A percentile compares a stretch with the other conserved stretches of the same genome.
Evolutionary conservation across 805 yeast genomes (phyloP).

Genomic region (Trichomonascus vanleenenianus): DNA sequence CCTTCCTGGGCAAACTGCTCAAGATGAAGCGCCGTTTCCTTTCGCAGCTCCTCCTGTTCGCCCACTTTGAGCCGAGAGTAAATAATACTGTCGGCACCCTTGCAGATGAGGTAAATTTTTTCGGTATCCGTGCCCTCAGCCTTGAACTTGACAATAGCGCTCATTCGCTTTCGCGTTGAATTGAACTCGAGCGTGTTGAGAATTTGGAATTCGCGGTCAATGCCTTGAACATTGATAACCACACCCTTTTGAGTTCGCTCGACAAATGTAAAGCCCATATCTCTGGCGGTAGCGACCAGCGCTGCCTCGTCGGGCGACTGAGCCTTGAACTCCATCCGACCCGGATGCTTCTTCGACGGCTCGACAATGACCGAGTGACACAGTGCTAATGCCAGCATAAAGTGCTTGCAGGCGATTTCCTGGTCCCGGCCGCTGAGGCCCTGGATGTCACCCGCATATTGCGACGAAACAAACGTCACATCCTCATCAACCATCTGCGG

Average conservation of each 20-base stretch:
- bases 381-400: constrained; percentile 64
- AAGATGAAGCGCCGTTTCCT: constrained; percentile 60
- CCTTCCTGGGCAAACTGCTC: constrained; percentile 77
- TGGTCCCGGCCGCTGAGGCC: constrained; percentile 36
- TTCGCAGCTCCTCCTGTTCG: constrained; percentile 39
- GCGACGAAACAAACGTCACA: constrained; percentile 62
- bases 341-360: constrained; percentile 27
- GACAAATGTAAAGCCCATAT: constrained; percentile 59
- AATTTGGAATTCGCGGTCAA: constrained; percentile 40
- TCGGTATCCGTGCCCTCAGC: constrained; percentile 18
- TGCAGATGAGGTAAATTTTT: constrained; percentile 45
- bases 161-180: constrained; percentile 75
- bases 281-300: constrained; percentile 69
- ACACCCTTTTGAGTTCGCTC: constrained; percentile 49
- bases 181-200: constrained; percentile 60
- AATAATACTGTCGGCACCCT: constrained; percentile 80
- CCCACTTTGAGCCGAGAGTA: constrained; percentile 40
- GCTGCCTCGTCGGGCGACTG: constrained; percentile 87
- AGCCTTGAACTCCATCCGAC: constrained; percentile 55
- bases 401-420: constrained; percentile 44
- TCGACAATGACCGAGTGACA: constrained; percentile 78
- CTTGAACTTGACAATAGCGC: constrained; percentile 50
- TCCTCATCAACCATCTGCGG: constrained; percentile 45
- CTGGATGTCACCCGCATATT: constrained; percentile 48
- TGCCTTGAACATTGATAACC: constrained; percentile 40